These are phyloP conservation scores for Stemphylium vesicarium DNA, from an alignment of 2,329 filamentous ascomycete genomes.

Conservation along the genomic window DNA sequence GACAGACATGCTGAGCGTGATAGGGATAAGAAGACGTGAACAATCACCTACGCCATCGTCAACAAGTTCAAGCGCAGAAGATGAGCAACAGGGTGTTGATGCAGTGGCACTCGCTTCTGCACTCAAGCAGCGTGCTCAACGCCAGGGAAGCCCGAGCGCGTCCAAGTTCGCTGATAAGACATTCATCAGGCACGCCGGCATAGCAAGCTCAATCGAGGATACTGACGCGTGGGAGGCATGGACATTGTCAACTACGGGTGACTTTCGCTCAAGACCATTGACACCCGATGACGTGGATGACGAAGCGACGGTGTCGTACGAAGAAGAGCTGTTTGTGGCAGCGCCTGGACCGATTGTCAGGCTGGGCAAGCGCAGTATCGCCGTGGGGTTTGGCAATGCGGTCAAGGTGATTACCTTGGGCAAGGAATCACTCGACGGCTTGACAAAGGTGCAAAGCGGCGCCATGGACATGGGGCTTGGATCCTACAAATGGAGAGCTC, in stretches of 20 bases:
- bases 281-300: conserved; percentile 24
- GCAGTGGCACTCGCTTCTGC: conserved; percentile 27
- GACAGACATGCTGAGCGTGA: conserved; percentile 64
- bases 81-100: conserved; percentile 19
- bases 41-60: conserved; percentile 37
- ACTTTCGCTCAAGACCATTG: conserved; percentile 52
- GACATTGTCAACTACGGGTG: conserved; percentile 57
- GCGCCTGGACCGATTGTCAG: conserved; percentile 68
- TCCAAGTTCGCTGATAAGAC: conserved; percentile 10
- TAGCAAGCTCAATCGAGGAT: conserved; percentile 19
- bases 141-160: conserved; percentile 17
- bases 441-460: conserved; percentile 14
- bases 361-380: conserved; percentile 69
- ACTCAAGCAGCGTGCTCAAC: conserved; percentile 37
- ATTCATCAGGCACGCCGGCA: conserved; percentile 9
- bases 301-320: conserved; percentile 14
- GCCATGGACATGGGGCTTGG: conserved; percentile 17
- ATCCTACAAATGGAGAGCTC: conserved; percentile 17
- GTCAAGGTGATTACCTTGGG: conserved; percentile 74
- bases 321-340: conserved; percentile 67
- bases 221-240: conserved; percentile 61
- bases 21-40: conserved; percentile 65
- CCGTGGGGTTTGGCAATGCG: conserved; percentile 73
- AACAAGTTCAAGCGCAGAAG: conserved; percentile 35
- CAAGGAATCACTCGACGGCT: conserved; percentile 65